Percentiles rank a stretch among this genome's conserved stretches.
phyloP scores from a whole-genome alignment of 495 filamentous ascomycete genomes.

The Bryoglossum gracile region DNA sequence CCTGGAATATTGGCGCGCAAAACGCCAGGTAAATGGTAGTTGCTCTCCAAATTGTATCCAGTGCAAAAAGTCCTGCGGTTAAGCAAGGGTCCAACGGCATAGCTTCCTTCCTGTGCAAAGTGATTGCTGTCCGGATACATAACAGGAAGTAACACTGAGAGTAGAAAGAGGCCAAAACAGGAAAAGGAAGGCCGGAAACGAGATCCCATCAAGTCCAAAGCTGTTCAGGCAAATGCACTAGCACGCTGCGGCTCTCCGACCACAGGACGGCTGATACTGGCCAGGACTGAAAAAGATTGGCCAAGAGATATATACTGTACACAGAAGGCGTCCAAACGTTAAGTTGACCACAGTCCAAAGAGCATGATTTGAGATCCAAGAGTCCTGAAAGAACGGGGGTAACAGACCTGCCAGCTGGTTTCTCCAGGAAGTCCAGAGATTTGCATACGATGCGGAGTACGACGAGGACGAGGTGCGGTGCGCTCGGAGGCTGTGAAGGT shows the following conservation, averaged over 20 bases:
- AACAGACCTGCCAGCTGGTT: conserved; percentile 99
- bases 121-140: conserved; percentile 17
- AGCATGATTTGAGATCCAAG: conserved; percentile 27
- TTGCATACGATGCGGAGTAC: conserved; percentile 93
- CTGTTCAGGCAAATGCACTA: conserved; percentile 29
- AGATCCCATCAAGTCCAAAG: conserved; percentile 27
- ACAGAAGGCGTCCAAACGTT: conserved; percentile 24
- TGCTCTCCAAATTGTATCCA: conserved; percentile 19
- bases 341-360: conserved; percentile 26
- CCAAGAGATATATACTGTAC: conserved; percentile 18
- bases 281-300: conserved; percentile 30
- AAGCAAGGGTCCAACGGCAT: conserved; percentile 19
- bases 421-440: conserved; percentile 94
- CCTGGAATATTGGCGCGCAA: conserved; percentile 31
- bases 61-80: conserved; percentile 15
- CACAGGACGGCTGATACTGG: conserved; percentile 26
- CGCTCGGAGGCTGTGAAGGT: conserved; percentile 64
- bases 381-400: conserved; percentile 50
- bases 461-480: conserved; percentile 80
- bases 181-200: conserved; percentile 27
- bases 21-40: conserved; percentile 22
- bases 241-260: conserved; percentile 17
- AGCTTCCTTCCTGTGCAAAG: conserved; percentile 14
- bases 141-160: conserved; percentile 24
- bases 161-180: conserved; percentile 24